These are phyloP conservation scores for Ophiostoma sp. DNA, from an alignment of 2,329 filamentous ascomycete genomes.

Conservation along the genomic window DNA sequence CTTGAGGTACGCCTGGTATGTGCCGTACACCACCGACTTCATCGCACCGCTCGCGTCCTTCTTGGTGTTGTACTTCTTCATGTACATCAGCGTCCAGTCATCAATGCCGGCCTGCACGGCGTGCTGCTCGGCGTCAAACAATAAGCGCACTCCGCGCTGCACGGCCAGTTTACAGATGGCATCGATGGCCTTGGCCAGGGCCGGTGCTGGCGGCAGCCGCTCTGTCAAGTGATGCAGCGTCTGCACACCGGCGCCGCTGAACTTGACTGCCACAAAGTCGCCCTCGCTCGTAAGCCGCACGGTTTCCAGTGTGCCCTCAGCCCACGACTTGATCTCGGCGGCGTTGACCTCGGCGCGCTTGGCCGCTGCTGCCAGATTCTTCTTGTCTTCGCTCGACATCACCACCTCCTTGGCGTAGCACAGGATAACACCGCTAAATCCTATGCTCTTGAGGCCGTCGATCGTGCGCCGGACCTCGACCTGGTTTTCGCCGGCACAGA, in stretches of 20 bases:
- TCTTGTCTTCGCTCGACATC: conserved; percentile 50
- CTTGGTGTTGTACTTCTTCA: conserved; percentile 65
- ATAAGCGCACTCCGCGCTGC: conserved; percentile 62
- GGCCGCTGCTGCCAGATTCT: conserved; percentile 40
- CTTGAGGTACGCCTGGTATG: conserved; percentile 74
- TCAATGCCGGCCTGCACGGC: conserved; percentile 74
- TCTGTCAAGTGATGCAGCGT: conserved; percentile 62
- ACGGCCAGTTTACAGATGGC: conserved; percentile 68
- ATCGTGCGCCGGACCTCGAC: conserved; percentile 63
- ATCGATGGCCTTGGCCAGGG: conserved; percentile 64
- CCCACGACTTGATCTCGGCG: conserved; percentile 65
- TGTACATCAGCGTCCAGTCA: conserved; percentile 70
- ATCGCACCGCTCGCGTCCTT: conserved; percentile 43
- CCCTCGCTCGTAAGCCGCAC: conserved; percentile 64
- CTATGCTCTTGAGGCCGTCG: conserved; percentile 61
- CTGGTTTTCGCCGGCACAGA: conserved; percentile 75
- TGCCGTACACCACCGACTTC: conserved; percentile 62
- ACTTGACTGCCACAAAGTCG: conserved; percentile 65
- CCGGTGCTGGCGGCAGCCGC: conserved; percentile 55
- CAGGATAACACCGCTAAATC: conserved; percentile 77
- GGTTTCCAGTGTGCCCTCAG: conserved; percentile 66
- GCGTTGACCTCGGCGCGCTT: conserved; percentile 43
- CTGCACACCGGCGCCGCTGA: conserved; percentile 74
- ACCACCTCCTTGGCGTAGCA: conserved; percentile 81
- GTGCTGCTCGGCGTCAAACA: conserved; percentile 84